Base-by-base conservation (phyloP, 2,329 filamentous ascomycete genomes). In the Colletotrichum trifolii region DNA sequence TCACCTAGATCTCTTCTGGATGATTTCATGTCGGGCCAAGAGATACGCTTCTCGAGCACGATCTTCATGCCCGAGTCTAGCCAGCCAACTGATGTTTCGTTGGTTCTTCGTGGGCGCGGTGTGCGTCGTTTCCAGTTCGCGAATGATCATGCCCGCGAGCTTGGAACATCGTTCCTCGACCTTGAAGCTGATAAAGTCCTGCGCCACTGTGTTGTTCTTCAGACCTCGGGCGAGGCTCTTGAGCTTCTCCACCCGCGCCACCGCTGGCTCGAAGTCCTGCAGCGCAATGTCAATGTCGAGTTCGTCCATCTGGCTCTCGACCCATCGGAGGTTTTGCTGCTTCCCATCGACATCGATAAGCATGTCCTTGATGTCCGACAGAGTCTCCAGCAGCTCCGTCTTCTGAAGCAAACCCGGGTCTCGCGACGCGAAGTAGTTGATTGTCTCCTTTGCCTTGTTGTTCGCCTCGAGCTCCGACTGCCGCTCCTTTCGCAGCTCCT, bases 331-430 rank as follows among this genome's bases (percentile, higher is more conserved):
- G 74, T 96, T 97, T 75, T 98, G 93, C 76, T 97, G 94, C 73
- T 97, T 97, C 53, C 96, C 96, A 72, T 98, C 96, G 12, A 97
- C 93, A 72, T 99, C 96, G 70, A 99, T 94, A 60, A 97, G 87
- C 80, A 97, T 91, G 75, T 96, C 92, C 73, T 93, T 93, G 71
- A 91, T 89, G 67, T 90, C 88, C 2, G 93, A 93, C 9, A 94
- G 79, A 8, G 88, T 91, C 73, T 96, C 93, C 12, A 97, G 84
- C 2, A 96, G 81, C 64, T 95, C 92, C 0, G 91, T 89, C 76
- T 94, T 94, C 73, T 93, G 91, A 46, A 94, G 82, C 33, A 94
- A 82, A 1, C 89, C 89, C 1, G 91, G 89, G 67, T 96, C 92
- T 67, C 92, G 86, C 6, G 90, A 91, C 1, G 92, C 91, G 76